Conservation (phyloP, 2,329 filamentous ascomycete genomes). For the Fusarium chuoi region DNA sequence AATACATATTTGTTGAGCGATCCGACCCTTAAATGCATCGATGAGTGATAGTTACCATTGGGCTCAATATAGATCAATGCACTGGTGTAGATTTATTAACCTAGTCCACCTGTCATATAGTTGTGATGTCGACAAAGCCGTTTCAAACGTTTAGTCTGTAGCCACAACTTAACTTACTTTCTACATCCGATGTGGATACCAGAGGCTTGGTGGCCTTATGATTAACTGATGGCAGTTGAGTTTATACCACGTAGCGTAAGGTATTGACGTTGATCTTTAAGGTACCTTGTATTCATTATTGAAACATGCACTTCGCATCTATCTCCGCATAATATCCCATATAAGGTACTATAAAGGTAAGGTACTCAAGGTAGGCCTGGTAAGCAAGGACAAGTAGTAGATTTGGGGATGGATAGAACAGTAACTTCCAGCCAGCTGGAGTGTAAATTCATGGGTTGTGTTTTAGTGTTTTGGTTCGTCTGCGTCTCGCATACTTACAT, state of each 20-base stretch:
- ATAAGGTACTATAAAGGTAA: not conserved
- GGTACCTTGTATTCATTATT: not conserved
- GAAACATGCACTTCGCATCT: not conserved
- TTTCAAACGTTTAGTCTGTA: not conserved
- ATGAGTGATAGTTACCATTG: not conserved
- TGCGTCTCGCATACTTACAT: not conserved
- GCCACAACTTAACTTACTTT: not conserved
- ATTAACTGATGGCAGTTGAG: not conserved
- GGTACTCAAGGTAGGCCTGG: not conserved
- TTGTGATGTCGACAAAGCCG: not conserved
- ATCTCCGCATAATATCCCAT: not conserved
- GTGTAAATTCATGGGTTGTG: not conserved
- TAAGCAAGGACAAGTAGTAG: not conserved
- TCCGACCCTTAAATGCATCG: not conserved
- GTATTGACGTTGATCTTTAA: not conserved
- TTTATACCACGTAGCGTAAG: not conserved
- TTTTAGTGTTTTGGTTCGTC: not conserved
- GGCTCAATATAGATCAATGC: not conserved
- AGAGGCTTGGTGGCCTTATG: not conserved
- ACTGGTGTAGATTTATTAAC: not conserved
- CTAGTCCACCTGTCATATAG: not conserved
- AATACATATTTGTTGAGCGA: not conserved
- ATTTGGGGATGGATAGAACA: not conserved
- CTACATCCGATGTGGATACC: not conserved
- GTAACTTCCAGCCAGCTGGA: not conserved